These are phyloP conservation scores for Inonotus obliquus DNA, from an alignment of 1,284 basidiomycete genomes.

Conservation along the genomic window DNA sequence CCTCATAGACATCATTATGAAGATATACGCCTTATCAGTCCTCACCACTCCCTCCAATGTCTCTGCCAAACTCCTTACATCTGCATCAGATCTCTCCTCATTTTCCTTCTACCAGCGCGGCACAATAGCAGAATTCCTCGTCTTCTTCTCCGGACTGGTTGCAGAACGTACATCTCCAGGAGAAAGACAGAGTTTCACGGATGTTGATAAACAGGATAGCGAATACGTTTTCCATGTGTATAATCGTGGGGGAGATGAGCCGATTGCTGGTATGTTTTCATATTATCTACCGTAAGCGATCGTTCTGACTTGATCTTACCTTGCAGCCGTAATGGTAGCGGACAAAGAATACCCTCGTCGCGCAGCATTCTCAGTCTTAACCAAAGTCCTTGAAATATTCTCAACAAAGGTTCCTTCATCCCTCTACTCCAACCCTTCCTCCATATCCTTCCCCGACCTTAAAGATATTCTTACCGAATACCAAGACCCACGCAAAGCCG, in stretches of 20 bases:
- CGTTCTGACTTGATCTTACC: background rate
- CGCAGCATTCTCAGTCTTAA: constrained; percentile 92
- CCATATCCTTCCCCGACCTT: constrained; percentile 70
- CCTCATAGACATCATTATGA: constrained; percentile 41
- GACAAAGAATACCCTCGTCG: constrained; percentile 97
- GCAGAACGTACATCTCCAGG: constrained; percentile 85
- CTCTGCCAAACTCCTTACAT: constrained; percentile 62
- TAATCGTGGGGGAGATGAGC: constrained; percentile 74
- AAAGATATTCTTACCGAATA: constrained; percentile 86
- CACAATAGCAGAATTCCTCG: constrained; percentile 83
- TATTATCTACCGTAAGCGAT: background rate
- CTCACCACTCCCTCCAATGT: constrained; percentile 52
- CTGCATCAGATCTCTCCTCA: constrained; percentile 80
- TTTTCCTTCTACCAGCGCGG: constrained; percentile 95
- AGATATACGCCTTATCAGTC: constrained; percentile 66
- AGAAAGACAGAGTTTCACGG: constrained; percentile 78
- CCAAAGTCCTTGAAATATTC: constrained; percentile 95
- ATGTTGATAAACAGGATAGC: constrained; percentile 66
- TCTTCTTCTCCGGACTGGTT: constrained; percentile 91
- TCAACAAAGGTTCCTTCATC: constrained; percentile 71
- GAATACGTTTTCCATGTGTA: constrained; percentile 93
- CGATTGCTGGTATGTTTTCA: constrained; percentile 63
- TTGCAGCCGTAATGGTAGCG: constrained; percentile 83
- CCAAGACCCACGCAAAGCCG: constrained; percentile 97
- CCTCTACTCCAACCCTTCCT: constrained; percentile 55